These are phyloP conservation scores for Calonectria leucothoes DNA, from an alignment of 2,329 filamentous ascomycete species.

Conservation along the genomic window DNA sequence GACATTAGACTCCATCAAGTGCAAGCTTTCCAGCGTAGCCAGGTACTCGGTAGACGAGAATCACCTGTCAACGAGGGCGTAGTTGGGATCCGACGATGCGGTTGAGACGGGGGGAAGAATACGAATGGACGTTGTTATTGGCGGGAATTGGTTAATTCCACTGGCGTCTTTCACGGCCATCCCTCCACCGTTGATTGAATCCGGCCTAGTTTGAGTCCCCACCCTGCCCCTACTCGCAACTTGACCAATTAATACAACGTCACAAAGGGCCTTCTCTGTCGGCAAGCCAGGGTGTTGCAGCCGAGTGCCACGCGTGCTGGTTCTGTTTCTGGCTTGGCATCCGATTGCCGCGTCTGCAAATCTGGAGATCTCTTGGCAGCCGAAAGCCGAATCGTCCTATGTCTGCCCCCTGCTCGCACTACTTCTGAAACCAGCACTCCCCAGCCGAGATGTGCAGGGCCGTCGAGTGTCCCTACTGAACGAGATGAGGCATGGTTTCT, in stretches of 20 bases:
- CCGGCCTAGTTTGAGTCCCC: neutral
- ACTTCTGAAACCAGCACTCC: neutral
- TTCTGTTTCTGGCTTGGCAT: slow-evolving; percentile 8
- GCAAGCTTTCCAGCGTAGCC: neutral
- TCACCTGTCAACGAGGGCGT: neutral
- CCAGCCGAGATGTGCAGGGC: neutral
- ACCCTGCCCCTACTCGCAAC: neutral
- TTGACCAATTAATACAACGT: neutral
- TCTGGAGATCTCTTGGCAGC: slow-evolving; percentile 1
- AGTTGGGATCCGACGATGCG: neutral
- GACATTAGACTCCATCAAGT: neutral
- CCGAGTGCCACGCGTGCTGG: neutral
- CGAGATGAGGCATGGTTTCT: neutral
- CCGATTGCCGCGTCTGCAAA: slow-evolving; percentile 3
- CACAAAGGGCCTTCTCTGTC: neutral
- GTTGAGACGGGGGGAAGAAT: neutral
- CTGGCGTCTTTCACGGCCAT: neutral
- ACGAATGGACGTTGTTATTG: neutral
- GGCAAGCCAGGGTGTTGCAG: neutral
- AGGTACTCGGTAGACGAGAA: neutral
- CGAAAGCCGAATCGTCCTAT: neutral
- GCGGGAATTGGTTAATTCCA: neutral
- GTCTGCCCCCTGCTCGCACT: neutral
- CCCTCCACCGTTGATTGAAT: neutral
- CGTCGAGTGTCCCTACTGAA: neutral